Base-by-base conservation (phyloP, 306 rosid species). In the Quercus wislizeni region DNA sequence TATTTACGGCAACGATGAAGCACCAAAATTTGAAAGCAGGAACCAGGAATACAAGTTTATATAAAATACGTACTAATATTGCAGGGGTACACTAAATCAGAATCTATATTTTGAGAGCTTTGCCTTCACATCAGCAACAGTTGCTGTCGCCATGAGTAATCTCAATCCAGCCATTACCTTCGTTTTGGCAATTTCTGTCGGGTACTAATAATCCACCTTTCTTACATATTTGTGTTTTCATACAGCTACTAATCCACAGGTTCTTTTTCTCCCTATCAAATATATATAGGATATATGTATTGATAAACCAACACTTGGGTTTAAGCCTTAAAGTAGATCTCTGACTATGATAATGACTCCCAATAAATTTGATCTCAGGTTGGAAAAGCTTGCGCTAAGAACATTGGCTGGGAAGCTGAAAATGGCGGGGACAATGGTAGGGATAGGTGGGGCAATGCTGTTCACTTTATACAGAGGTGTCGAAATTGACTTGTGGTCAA, bases 161-260 rank as follows among this genome's bases (percentile, higher is more conserved):
- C 78, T 82, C 20, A 21, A 71, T 77, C 81, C 81, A 17, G 78
- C 78, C 35, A 19, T 82, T 59, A 77, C 85, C 67, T 77, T 63
- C 59, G 12, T 82, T 15, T 2, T 65, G 23, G 82, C 79, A 19
- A 5, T 82, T 5, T 63, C 14, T 15, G 77, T 82, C 19, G 11
- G 82, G 54, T 49, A 49, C 54, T 49, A 49, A 49, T 38, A 38
- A 38, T 38, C 46, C 46, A 2, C 46, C 11, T 38, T 38, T 7
- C 11, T 38, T 7, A 38, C 46, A 38, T 38, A 2, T 38, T 0
- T 7, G 11, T 38, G 46, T 38, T 38, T 38, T 38, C 46, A 0
- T 38, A 38, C 46, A 38, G 11, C 3, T 2, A 11, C 15, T 49
- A 38, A 38, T 38, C 46, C 46, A 38, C 11, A 38, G 46, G 46